Percentiles rank a stretch among this genome's conserved stretches.
Evolutionary conservation across 2,329 filamentous ascomycete species (phyloP).

Genomic region (Boeremia lycopersici): DNA sequence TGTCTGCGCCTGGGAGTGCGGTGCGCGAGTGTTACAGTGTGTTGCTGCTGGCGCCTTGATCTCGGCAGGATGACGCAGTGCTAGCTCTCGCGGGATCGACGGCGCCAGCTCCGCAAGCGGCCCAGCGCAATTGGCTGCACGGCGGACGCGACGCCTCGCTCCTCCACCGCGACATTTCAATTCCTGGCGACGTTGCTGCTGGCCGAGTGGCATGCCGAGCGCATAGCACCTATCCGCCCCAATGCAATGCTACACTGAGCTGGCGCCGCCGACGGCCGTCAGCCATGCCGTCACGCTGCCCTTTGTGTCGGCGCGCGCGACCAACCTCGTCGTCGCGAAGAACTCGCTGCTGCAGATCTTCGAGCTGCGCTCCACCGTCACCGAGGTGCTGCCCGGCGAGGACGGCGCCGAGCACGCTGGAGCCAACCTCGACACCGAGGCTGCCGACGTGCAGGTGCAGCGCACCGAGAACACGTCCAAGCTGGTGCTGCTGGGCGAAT

Average conservation of each 20-base stretch:
- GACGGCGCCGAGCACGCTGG: constrained; percentile 47
- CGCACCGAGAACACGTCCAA: constrained; percentile 74
- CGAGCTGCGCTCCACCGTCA: constrained; percentile 69
- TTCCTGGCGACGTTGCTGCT: not conserved
- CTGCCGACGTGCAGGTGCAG: constrained; percentile 52
- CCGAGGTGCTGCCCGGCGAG: constrained; percentile 58
- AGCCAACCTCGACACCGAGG: constrained; percentile 58
- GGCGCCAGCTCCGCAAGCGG: too few species aligned
- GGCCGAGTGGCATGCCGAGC: not conserved
- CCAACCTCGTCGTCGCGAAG: constrained; percentile 89
- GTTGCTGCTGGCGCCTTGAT: not conserved
- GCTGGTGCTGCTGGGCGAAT: constrained; percentile 84
- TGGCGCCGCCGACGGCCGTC: constrained; percentile 92
- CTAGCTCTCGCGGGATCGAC: constrained; percentile 2
- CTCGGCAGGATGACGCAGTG: constrained; percentile 5
- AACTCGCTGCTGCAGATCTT: constrained; percentile 94
- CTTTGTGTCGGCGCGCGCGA: constrained; percentile 75
- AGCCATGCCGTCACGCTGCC: constrained; percentile 82
- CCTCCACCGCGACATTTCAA: not conserved
- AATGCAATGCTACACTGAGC: constrained; percentile 98
- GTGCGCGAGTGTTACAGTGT: too few species aligned
- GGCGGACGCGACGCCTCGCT: not conserved
- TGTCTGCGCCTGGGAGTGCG: too few species aligned
- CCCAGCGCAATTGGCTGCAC: too few species aligned
- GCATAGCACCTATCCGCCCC: not conserved